Evolutionary conservation across 2,329 filamentous ascomycete genomes (phyloP), one percentile per base, ranked within the genome.

Genomic region (Fusarium miscanthi): DNA sequence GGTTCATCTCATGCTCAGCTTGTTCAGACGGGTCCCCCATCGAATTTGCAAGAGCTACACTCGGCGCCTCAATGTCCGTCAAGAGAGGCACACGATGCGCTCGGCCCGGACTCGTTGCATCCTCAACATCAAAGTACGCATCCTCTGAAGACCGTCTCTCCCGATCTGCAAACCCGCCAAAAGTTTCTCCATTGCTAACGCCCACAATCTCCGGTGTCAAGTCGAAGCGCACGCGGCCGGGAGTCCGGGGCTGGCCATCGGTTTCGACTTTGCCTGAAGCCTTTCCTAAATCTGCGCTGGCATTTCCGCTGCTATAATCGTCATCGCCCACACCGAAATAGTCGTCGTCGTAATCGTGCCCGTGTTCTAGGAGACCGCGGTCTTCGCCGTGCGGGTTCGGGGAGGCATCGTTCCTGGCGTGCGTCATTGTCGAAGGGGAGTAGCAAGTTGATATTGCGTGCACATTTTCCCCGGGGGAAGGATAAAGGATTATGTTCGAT

Each of bases 1-100:
- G 88, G 43, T 79, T 78, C 62, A 86, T 85, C 79, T 91, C 88
- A 38, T 85, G 83, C 75, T 87, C 86, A 9, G 86, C 87, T 82
- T 85, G 86, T 45, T 84, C 75, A 31, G 75, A 75, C 9, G 72
- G 70, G 59, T 79, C 76, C 72, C 83, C 83, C 76, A 81, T 81
- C 10, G 81, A 74, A 82, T 91, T 84, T 86, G 87, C 93, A 52
- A 97, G 83, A 16, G 93, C 78, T 21, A 89, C 91, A 69, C 92
- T 93, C 2, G 95, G 94, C 2, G 93, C 93, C 81, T 96, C 93
- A 71, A 97, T 94, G 70, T 91, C 90, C 12, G 93, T 96, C 70
- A 97, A 86, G 58, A 97, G 87, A 60, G 94, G 94, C 65, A 91
- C 67, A 85, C 93, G 74, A 87, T 91, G 78, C 56, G 76, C 73